Evolutionary conservation across 495 filamentous ascomycete genomes (phyloP), one percentile per base, ranked within the genome.

Genomic region (Trichoderma reesei): DNA sequence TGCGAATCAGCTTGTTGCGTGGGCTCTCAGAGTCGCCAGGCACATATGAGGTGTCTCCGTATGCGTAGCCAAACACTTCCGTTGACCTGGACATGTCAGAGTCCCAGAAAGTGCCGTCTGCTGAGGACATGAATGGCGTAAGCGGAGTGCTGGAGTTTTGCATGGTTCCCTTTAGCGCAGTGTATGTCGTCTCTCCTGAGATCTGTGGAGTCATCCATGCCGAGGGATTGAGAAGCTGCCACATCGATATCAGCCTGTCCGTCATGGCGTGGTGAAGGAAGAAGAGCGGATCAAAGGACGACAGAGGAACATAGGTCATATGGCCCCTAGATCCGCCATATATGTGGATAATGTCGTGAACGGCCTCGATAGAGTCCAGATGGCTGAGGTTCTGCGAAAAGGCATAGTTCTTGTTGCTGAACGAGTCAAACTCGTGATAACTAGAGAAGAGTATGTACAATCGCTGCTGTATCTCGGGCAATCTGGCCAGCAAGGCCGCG

Each of bases 231-330:
- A 89, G 67, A 0, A 79, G 76, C 72, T 92, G 88, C 88, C 88
- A 92, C 60, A 91, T 82, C 7, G 89, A 82, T 66, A 87, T 85
- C 56, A 84, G 72, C 3, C 89, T 80, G 68, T 92, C 90, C 18
- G 90, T 78, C 65, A 84, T 87, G 44, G 78, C 72, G 63, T 83
- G 78, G 61, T 91, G 89, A 4, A 91, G 74, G 72, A 83, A 89
- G 74, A 92, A 92, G 44, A 89, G 76, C 0, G 89, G 88, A 68
- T 91, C 89, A 66, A 89, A 91, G 16, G 83, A 82, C 5, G 89
- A 85, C 66, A 84, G 88, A 0, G 82, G 80, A 34, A 88, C 77
- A 65, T 80, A 80, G 3, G 78, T 76, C 86, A 91, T 88, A 68
- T 90, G 86, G 0, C 88, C 86, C 67, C 67, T 75, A 60, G 64